Evolutionary conservation across 371 early-diverging fungal species (phyloP).

Genomic region (Circinella minor): DNA sequence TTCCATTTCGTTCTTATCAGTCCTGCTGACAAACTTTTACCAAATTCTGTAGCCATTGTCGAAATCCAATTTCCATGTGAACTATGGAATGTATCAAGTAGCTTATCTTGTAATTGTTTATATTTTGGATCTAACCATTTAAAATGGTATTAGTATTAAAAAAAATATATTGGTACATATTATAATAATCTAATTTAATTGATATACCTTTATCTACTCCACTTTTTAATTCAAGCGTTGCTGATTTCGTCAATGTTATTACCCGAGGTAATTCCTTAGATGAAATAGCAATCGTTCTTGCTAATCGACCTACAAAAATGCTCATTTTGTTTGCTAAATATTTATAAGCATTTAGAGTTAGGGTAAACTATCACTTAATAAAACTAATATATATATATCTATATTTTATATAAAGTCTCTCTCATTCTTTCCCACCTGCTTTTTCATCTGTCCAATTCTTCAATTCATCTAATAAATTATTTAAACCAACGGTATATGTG

Average conservation of each 20-base stretch:
- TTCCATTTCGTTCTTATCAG: slow-evolving; percentile 32
- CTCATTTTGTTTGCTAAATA: slow-evolving; percentile 27
- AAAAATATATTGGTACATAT: background rate
- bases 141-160: background rate
- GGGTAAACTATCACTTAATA: too few relatives aligned
- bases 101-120: slow-evolving; percentile 21
- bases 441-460: slow-evolving; percentile 27
- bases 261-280: slow-evolving; percentile 41
- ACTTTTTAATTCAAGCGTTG: slow-evolving; percentile 36
- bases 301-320: slow-evolving; percentile 42
- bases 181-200: background rate
- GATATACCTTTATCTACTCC: slow-evolving; percentile 36
- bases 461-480: slow-evolving; percentile 18
- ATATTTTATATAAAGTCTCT: too few relatives aligned
- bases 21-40: slow-evolving; percentile 16
- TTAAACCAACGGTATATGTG: slow-evolving; percentile 19
- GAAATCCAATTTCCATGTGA: slow-evolving; percentile 54
- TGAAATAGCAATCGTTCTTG: slow-evolving; percentile 31
- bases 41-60: slow-evolving; percentile 31
- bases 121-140: slow-evolving; percentile 33
- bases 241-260: slow-evolving; percentile 21
- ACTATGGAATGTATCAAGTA: slow-evolving; percentile 27
- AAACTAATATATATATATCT: too few relatives aligned
- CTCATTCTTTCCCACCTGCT: slow-evolving; percentile 5
- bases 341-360: too few relatives aligned